Base-by-base conservation (phyloP, 257 asterid genomes). In the Petunia secreta region DNA sequence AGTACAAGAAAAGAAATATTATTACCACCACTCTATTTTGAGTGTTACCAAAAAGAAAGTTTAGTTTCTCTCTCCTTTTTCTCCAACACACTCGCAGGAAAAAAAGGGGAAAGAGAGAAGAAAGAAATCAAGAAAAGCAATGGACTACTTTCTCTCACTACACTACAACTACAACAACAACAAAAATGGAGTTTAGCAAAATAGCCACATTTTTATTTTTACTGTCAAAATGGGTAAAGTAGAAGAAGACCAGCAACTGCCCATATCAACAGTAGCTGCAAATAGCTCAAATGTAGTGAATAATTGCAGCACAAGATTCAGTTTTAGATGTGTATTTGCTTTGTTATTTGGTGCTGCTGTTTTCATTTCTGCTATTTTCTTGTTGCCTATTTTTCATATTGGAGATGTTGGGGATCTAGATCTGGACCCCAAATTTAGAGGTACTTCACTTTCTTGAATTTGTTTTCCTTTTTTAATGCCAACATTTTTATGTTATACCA, bases 191-290 rank as follows among this genome's bases (percentile, higher is more conserved):
- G 87, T 71, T 60, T 81, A 80, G 82, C 81, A 66, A 80, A 81
- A 79, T 44, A n/a, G 75, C 92, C 89, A 79, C 96, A 93, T 91
- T 93, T 87, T 68, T 81, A 46, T 84, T 84, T 16, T 79, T 52
- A 88, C 48, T 52, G 38, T 78, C 80, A 78, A 87, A 83, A 94
- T 94, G 98, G 98, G 98, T n/a, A 94, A 94, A 89, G 85, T 78
- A 50, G 97, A 90, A 79, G 89, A 89, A 68, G 97, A 76, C 76
- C 87, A 80, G 48, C 57, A 68, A 82, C 75, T 86, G 76, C 86
- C 89, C 4, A 55, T 43, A 39, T 83, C 94, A 90, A 80, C 90
- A 52, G 86, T 81, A 82, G 95, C 85, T 86, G 93, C 90, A 37
- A 92, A 82, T 71, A 84, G 86, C 73, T 75, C 89, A 79, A 83